These are phyloP conservation scores for Tephrocybe sp. DNA, from an alignment of 768 basidiomycete species.

Conservation along the genomic window DNA sequence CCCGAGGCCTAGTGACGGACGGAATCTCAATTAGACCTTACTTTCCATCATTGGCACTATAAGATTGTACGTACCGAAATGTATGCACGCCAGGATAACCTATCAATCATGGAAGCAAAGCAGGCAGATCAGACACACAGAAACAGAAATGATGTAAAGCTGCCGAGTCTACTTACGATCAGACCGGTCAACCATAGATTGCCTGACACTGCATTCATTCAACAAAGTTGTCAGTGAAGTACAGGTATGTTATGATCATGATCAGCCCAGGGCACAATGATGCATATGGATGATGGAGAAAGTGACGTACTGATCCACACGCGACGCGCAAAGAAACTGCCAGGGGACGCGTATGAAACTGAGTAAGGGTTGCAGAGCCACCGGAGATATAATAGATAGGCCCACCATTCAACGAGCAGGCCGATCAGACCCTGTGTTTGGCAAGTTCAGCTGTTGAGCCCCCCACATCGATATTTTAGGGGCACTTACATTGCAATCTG, in stretches of 20 bases:
- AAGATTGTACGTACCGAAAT: conserved; percentile 41
- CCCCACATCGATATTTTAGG: no score
- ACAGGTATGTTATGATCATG: neutral
- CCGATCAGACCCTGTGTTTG: conserved; percentile 45
- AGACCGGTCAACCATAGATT: conserved; percentile 37
- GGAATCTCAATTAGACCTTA: no score
- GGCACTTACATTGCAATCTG: conserved; percentile 44
- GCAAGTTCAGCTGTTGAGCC: no score
- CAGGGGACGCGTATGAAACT: neutral
- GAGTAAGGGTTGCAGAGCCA: neutral
- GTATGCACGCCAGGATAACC: conserved; percentile 37
- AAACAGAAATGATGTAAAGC: no score
- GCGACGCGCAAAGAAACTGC: conserved; percentile 50
- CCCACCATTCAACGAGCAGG: conserved; percentile 45
- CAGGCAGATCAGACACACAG: neutral
- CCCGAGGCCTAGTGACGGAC: conserved; percentile 30
- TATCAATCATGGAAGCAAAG: no score
- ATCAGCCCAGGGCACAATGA: neutral
- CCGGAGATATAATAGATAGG: neutral
- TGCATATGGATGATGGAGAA: neutral
- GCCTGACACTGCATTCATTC: conserved; percentile 39
- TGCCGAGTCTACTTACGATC: conserved; percentile 31
- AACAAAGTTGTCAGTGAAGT: no score
- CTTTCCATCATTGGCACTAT: no score
- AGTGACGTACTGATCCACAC: conserved; percentile 42